Conservation (phyloP, 768 basidiomycete genomes). For the Russula sp. region DNA sequence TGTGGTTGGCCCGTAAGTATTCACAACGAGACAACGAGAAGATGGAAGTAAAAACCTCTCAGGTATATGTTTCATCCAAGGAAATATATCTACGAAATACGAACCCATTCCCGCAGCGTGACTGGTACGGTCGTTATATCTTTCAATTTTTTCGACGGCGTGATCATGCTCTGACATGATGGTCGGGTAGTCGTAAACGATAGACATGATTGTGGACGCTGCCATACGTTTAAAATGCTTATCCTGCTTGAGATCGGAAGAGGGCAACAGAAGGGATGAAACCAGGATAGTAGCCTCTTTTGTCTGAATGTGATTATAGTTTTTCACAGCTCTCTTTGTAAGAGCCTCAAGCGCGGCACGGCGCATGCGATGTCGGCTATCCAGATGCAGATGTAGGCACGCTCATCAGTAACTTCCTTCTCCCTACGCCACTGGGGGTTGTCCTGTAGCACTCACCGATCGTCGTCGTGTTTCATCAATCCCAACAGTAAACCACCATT, state of each 20-base stretch:
- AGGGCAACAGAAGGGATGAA: conserved; percentile 33
- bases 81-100: conserved; percentile 10
- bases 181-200: conserved; percentile 32
- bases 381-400: not conserved
- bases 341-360: conserved; percentile 38
- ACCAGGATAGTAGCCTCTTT: conserved; percentile 35
- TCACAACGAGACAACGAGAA: not conserved
- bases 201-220: conserved; percentile 34
- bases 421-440: not conserved
- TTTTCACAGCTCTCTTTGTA: conserved; percentile 29
- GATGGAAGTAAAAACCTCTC: not conserved
- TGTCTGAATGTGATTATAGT: conserved; percentile 33
- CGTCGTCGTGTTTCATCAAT: not conserved
- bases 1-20: not conserved
- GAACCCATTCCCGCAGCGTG: not conserved
- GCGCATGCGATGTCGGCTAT: conserved; percentile 38
- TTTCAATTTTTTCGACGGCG: not conserved
- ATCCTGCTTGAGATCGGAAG: conserved; percentile 33
- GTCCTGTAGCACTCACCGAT: not conserved
- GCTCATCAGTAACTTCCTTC: not conserved
- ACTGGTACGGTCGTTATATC: not conserved
- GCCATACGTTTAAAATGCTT: conserved; percentile 34
- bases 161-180: conserved; percentile 4
- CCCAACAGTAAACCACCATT: conserved; percentile 10
- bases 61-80: conserved; percentile 22